Conservation (phyloP, 2,329 filamentous ascomycete genomes). For the Ophiognomonia clavigignenti-juglandacearum region DNA sequence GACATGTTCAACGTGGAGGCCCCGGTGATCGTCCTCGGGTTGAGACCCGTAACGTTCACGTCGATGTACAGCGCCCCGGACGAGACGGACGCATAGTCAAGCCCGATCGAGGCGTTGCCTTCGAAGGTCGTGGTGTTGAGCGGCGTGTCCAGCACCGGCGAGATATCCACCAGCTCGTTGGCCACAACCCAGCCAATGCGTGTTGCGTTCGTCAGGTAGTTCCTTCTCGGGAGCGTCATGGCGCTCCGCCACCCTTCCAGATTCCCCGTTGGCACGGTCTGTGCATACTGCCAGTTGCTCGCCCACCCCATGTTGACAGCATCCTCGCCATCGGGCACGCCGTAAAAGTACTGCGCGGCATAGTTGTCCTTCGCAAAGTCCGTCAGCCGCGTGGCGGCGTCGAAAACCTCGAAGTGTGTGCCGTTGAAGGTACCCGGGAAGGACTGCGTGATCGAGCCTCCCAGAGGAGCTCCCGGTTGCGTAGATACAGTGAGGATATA, state of each 20-base stretch:
- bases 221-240: slow-evolving; percentile 47
- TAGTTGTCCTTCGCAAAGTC: slow-evolving; percentile 51
- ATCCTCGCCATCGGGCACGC: slow-evolving; percentile 31
- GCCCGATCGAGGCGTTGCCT: slow-evolving; percentile 40
- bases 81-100: slow-evolving; percentile 45
- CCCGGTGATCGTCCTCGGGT: slow-evolving; percentile 19
- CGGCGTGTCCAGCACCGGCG: slow-evolving; percentile 38
- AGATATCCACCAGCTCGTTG: slow-evolving; percentile 43
- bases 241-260: slow-evolving; percentile 47
- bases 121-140: slow-evolving; percentile 39
- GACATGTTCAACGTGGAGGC: slow-evolving; percentile 24
- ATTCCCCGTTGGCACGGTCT: slow-evolving; percentile 47
- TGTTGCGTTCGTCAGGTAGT: slow-evolving; percentile 46
- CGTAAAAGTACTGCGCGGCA: slow-evolving; percentile 52
- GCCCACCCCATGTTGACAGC: slow-evolving; percentile 51
- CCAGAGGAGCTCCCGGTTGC: slow-evolving; percentile 52
- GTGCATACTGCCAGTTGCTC: slow-evolving; percentile 55
- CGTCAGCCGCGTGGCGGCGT: slow-evolving; percentile 34
- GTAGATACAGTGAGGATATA: slow-evolving; percentile 47
- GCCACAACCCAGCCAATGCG: slow-evolving; percentile 48
- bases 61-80: slow-evolving; percentile 51
- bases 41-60: slow-evolving; percentile 42
- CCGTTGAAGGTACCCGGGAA: slow-evolving; percentile 59
- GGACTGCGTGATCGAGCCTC: slow-evolving; percentile 52
- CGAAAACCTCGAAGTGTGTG: slow-evolving; percentile 50